Evolutionary conservation across 768 basidiomycete genomes (phyloP).

Genomic region (Gloeopeniophorella convolvens): DNA sequence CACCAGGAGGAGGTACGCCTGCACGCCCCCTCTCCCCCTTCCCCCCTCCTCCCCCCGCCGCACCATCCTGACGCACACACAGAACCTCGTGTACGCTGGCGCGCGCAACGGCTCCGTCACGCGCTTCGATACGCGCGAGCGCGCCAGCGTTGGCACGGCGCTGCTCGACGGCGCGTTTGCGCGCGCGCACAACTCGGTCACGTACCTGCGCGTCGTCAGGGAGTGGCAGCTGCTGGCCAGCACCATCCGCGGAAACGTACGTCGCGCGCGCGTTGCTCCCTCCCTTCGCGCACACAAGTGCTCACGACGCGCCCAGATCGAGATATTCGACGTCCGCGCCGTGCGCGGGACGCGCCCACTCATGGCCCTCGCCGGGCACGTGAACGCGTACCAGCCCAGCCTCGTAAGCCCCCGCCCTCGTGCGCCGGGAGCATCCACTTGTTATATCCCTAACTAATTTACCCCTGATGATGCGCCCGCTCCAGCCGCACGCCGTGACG

Average conservation of each 20-base stretch:
- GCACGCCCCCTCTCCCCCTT: not conserved
- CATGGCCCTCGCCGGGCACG: conserved; percentile 45
- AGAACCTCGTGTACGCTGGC: conserved; percentile 22
- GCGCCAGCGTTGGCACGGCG: conserved; percentile 27
- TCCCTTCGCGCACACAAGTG: not conserved
- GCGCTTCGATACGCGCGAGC: conserved; percentile 43
- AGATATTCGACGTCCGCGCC: conserved; percentile 58
- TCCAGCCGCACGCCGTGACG: conserved; percentile 57
- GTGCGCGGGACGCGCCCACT: conserved; percentile 37
- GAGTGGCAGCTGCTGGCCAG: conserved; percentile 50
- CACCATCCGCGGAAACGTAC: conserved; percentile 55
- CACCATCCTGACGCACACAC: not conserved
- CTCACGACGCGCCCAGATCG: conserved; percentile 37
- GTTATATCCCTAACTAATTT: not conserved
- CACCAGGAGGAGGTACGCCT: conserved; percentile 41
- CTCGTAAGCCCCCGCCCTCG: conserved; percentile 37
- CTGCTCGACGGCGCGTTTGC: conserved; percentile 37
- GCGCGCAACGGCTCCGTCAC: conserved; percentile 51
- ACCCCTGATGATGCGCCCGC: not conserved
- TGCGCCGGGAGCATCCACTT: not conserved
- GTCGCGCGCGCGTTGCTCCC: conserved; percentile 20
- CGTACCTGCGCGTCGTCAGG: conserved; percentile 43
- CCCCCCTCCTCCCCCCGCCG: not conserved
- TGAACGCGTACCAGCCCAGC: conserved; percentile 45
- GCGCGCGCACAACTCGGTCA: conserved; percentile 39